phyloP scores from a whole-genome alignment of 139 green algal genomes.

The Chlorella sorokiniana region DNA sequence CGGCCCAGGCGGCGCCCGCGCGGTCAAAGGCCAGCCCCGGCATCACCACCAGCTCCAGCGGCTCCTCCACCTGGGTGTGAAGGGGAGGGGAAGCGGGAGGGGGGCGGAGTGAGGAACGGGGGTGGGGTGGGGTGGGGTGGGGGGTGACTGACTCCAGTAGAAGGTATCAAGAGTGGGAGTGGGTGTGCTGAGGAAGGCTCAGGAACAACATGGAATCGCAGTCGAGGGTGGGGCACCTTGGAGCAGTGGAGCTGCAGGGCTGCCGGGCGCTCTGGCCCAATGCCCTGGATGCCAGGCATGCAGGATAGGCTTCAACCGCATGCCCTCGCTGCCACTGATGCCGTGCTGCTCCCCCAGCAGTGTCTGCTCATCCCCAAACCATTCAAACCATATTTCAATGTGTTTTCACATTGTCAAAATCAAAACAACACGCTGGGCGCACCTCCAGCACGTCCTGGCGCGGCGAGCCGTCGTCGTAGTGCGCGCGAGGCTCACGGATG shows the following conservation, averaged over 20 bases:
- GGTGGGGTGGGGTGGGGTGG: background rate
- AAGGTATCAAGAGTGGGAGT: no score
- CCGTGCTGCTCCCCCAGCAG: background rate
- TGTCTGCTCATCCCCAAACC: no score
- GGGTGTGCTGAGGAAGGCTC: background rate
- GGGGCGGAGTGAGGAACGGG: background rate
- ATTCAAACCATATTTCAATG: no score
- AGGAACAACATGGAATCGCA: background rate
- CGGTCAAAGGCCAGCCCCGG: constrained; percentile 80
- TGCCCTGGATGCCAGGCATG: no score
- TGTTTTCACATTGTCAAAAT: no score
- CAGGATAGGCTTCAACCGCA: no score
- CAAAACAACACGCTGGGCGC: background rate
- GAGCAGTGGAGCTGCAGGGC: no score
- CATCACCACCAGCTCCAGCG: constrained; percentile 79
- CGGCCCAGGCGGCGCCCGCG: constrained; percentile 61
- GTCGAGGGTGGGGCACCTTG: no score
- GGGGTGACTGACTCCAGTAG: background rate
- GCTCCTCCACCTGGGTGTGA: constrained; percentile 9
- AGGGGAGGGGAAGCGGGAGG: background rate
- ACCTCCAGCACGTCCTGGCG: constrained; percentile 51
- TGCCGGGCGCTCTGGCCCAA: no score
- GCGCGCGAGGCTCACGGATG: constrained; percentile 68
- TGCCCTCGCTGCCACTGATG: no score
- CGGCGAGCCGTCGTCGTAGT: constrained; percentile 51